Conservation (phyloP, 1,139 yeast genomes). For the Blastobotrys malaysiensis region DNA sequence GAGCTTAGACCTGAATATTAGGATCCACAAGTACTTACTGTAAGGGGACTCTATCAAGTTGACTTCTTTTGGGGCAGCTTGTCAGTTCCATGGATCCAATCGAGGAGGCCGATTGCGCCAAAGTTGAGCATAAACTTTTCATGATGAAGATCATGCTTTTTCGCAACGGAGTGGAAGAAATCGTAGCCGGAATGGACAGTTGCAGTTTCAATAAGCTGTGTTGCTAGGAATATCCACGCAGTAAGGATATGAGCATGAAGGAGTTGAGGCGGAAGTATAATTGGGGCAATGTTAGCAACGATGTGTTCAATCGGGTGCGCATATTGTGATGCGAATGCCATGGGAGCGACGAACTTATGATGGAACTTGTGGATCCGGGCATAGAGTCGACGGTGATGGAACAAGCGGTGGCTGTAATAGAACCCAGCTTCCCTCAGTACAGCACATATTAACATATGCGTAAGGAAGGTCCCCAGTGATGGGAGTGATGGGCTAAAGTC, state of each 20-base stretch:
- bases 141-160: conserved; percentile 23
- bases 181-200: conserved; percentile 24
- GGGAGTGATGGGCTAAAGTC: conserved; percentile 13
- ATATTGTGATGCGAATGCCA: conserved; percentile 23
- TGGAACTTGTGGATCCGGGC: conserved; percentile 21
- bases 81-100: conserved; percentile 19
- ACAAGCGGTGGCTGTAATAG: conserved; percentile 21
- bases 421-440: conserved; percentile 20
- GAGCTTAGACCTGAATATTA: too few relatives aligned
- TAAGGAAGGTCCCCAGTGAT: conserved; percentile 9
- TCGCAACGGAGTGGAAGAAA: conserved; percentile 19
- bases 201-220: conserved; percentile 21
- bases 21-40: too few relatives aligned
- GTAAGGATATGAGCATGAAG: conserved; percentile 17
- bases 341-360: conserved; percentile 24
- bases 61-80: conserved; percentile 1
- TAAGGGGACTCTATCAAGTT: too few relatives aligned
- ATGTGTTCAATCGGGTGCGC: conserved; percentile 22
- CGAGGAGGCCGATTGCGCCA: conserved; percentile 22
- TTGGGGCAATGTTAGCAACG: conserved; percentile 21
- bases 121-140: conserved; percentile 22
- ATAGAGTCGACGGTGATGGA: conserved; percentile 17
- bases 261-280: conserved; percentile 17
- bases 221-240: conserved; percentile 18
- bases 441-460: conserved; percentile 13